Evolutionary conservation across 306 rosid genomes (phyloP).

Genomic region (Pueraria montana): DNA sequence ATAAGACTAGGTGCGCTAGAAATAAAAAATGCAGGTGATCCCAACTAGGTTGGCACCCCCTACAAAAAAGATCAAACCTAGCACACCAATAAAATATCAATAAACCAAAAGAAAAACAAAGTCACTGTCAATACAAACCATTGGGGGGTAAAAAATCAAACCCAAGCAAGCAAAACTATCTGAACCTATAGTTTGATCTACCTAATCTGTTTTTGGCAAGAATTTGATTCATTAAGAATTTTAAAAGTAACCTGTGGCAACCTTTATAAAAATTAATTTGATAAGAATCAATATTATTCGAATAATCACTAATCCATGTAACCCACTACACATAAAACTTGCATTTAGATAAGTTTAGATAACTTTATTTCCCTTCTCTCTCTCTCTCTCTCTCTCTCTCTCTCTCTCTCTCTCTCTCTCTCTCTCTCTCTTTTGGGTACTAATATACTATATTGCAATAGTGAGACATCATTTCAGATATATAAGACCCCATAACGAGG

Average conservation of each 20-base stretch:
- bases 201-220: no score
- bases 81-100: no score
- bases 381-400: background rate
- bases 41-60: no score
- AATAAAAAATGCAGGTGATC: no score
- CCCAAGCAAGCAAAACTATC: no score
- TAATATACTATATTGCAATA: background rate
- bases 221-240: constrained; percentile 22
- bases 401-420: background rate
- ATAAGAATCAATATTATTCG: constrained; percentile 22
- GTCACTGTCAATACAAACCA: no score
- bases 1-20: no score
- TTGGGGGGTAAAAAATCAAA: no score
- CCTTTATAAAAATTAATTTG: constrained; percentile 15
- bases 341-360: constrained; percentile 3
- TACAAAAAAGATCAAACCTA: no score
- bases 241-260: background rate
- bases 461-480: constrained; percentile 19
- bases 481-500: constrained; percentile 15
- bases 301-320: background rate
- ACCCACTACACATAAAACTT: background rate
- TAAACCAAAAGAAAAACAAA: no score
- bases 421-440: background rate
- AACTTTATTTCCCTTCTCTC: background rate
- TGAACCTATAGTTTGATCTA: no score